Conservation (phyloP, 1,139 yeast species). For the Kazachstania sp. region DNA sequence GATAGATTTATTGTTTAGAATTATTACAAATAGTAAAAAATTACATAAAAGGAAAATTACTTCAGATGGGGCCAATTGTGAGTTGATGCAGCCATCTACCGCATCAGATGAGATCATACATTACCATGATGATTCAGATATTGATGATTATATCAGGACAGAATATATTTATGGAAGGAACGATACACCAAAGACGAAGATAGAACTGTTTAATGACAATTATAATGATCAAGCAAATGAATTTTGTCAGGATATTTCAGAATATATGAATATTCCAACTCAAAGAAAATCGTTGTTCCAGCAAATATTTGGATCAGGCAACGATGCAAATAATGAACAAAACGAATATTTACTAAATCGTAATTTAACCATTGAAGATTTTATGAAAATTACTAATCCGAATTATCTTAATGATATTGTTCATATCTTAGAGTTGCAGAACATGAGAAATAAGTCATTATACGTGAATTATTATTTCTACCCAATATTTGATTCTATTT, state of each 20-base stretch:
- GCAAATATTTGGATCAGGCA: background rate
- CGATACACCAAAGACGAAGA: constrained; percentile 11
- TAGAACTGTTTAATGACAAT: constrained; percentile 31
- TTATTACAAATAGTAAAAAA: constrained; percentile 31
- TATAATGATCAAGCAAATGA: constrained; percentile 30
- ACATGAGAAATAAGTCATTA: constrained; percentile 23
- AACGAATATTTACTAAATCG: constrained; percentile 13
- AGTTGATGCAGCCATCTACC: background rate
- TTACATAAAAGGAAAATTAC: constrained; percentile 12
- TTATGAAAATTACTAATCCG: constrained; percentile 36
- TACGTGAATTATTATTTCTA: constrained; percentile 35
- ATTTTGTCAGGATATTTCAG: constrained; percentile 17
- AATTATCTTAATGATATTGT: constrained; percentile 51
- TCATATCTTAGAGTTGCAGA: constrained; percentile 37
- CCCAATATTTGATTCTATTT: constrained; percentile 71
- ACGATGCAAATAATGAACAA: constrained; percentile 8
- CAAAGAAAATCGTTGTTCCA: background rate
- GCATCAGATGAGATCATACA: background rate
- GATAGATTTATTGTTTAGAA: constrained; percentile 32
- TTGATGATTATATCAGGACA: constrained; percentile 25
- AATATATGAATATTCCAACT: background rate
- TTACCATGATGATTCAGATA: constrained; percentile 24
- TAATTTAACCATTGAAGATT: constrained; percentile 32
- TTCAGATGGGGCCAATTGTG: background rate
- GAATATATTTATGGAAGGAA: constrained; percentile 23